Base-by-base conservation (phyloP, 352 stramenopile genomes). In the Thalassiosira mediterranea region DNA sequence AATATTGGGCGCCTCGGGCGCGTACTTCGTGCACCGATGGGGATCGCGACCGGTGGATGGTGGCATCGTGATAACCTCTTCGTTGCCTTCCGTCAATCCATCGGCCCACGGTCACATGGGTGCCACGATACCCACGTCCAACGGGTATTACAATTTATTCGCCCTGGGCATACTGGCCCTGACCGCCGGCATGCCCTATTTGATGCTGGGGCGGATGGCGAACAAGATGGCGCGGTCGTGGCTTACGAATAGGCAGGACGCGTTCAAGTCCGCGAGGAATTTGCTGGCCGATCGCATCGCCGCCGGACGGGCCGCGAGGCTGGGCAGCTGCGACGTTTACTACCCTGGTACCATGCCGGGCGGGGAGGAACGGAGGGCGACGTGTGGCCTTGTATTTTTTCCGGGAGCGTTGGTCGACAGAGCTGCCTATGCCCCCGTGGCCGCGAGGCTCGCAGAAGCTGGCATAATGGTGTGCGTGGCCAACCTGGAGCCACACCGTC, bases 341-440 rank as follows among this genome's bases (percentile, higher is more conserved):
- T 87, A 85, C 63, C 76, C 64, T 29, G 26, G 26, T 38, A 29
- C 25, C 19, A 37, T 26, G 19, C n/a, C n/a, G n/a, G 46, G 54
- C 19, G 63, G 58, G 26, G 49, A 57, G 25, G 49, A 59, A 48
- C 59, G 13, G 7, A 69, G 38, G 25, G 73, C 62, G 0, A 80
- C 63, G 28, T 53, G 37, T 10, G 52, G 63, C 19, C 32, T 73
- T 1, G 15, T 89, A 21, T 73, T 88, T 58, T 75, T 76, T 44
- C 83, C 83, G 0, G 83, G 83, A 11, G 71, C 79, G 15, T 70
- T 80, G 25, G 79, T 89, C 13, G 67, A 85, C 47, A 51, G 76
- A 32, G 49, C 66, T 2, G 79, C 83, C 1, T 89, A 89, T 65
- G 68, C 71, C 19, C 65, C 76, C 34, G 64, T 87, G 28, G 76